Percentiles rank a stretch among this genome's conserved stretches.
Evolutionary conservation across 2,329 filamentous ascomycete species (phyloP).

Genomic region (Capronia americana): DNA sequence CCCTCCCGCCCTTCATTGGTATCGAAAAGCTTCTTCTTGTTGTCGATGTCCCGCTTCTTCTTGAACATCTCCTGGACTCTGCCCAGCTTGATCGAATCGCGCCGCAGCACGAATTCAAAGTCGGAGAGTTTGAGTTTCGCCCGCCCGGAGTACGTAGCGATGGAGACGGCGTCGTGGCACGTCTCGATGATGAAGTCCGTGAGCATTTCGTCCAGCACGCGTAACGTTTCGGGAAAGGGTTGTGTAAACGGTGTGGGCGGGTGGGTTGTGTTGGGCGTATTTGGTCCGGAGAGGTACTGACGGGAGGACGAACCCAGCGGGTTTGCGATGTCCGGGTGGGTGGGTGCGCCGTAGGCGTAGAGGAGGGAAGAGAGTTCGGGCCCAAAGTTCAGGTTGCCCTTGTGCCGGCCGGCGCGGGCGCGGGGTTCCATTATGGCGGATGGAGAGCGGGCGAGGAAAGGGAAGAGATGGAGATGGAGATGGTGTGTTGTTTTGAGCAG

Average conservation of each 20-base stretch:
- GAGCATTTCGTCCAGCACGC: slow-evolving; percentile 90
- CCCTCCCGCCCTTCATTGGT: slow-evolving; percentile 42
- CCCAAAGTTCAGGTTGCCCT: slow-evolving; percentile 80
- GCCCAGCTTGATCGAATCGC: slow-evolving; percentile 83
- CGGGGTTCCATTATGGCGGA: slow-evolving; percentile 71
- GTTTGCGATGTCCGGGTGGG: slow-evolving; percentile 40
- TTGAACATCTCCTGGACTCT: slow-evolving; percentile 88
- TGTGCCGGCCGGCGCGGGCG: slow-evolving; percentile 78
- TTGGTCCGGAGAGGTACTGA: slow-evolving; percentile 31
- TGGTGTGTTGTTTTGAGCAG: background rate
- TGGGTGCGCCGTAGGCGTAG: slow-evolving; percentile 54
- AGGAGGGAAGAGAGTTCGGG: slow-evolving; percentile 68
- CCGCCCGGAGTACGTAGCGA: slow-evolving; percentile 82
- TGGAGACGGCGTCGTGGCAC: slow-evolving; percentile 85
- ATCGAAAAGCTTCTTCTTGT: slow-evolving; percentile 74
- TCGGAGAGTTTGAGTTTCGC: slow-evolving; percentile 99
- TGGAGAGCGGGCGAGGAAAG: background rate
- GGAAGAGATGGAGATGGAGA: background rate
- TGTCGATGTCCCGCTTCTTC: slow-evolving; percentile 85
- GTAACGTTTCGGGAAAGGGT: slow-evolving; percentile 82
- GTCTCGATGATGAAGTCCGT: slow-evolving; percentile 96
- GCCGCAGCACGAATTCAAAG: slow-evolving; percentile 90
- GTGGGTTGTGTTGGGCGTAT: slow-evolving; percentile 35
- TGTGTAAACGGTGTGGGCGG: slow-evolving; percentile 76
- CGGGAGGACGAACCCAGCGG: slow-evolving; percentile 39